These are phyloP conservation scores for Helminthosporium solani DNA, from an alignment of 2,329 filamentous ascomycete species.

Conservation along the genomic window DNA sequence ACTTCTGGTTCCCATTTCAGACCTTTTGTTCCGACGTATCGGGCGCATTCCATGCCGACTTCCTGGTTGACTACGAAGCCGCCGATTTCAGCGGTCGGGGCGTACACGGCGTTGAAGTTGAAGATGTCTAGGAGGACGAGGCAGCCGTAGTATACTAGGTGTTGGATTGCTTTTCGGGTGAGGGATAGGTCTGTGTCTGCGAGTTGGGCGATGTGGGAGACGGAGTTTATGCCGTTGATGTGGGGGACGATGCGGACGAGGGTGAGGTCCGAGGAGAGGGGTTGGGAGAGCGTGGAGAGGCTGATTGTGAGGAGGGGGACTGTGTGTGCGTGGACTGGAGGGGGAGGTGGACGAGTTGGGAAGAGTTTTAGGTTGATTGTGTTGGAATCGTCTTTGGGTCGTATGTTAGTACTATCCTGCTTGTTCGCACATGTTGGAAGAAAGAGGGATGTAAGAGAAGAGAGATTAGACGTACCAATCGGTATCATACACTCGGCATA, in stretches of 20 bases:
- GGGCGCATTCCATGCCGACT: slow-evolving; percentile 82
- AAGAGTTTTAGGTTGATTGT: slow-evolving; percentile 97
- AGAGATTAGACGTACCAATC: slow-evolving; percentile 65
- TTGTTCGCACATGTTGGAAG: no score
- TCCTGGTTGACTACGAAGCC: slow-evolving; percentile 75
- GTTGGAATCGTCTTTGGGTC: slow-evolving; percentile 74
- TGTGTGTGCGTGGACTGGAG: slow-evolving; percentile 80
- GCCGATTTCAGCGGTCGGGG: slow-evolving; percentile 74
- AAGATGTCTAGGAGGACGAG: slow-evolving; percentile 91
- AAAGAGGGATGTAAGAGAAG: background rate
- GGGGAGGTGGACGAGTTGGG: slow-evolving; percentile 74
- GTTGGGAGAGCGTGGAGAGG: slow-evolving; percentile 36
- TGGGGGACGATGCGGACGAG: slow-evolving; percentile 76
- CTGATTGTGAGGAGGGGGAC: slow-evolving; percentile 74
- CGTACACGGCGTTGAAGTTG: slow-evolving; percentile 90
- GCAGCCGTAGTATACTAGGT: slow-evolving; percentile 91
- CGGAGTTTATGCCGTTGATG: slow-evolving; percentile 88
- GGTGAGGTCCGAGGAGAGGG: slow-evolving; percentile 70
- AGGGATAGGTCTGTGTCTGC: slow-evolving; percentile 86
- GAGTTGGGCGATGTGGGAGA: slow-evolving; percentile 79
- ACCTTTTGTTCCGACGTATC: slow-evolving; percentile 65
- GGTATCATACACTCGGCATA: slow-evolving; percentile 99
- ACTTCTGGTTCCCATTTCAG: slow-evolving; percentile 20
- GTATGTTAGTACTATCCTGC: background rate
- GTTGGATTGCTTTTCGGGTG: slow-evolving; percentile 80